A percentile compares a stretch with the other conserved stretches of the same genome.
Evolutionary conservation across 225 moss, liverwort and hornwort species (phyloP).

Genomic region (Physcomitrium patens): DNA sequence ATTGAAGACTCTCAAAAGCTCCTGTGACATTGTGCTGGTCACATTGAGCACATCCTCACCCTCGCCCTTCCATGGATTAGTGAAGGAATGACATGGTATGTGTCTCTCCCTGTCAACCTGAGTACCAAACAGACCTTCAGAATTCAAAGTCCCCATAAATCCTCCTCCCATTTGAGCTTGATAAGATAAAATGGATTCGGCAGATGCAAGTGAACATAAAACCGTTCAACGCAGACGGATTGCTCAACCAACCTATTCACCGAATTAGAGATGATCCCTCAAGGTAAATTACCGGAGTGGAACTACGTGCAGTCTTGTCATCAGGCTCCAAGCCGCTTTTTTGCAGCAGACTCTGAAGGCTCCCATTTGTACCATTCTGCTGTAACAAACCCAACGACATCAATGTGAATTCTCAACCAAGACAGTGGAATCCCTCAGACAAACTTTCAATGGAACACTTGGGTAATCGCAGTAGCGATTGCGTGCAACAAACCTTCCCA

Average conservation of each 20-base stretch:
- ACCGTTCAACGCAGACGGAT: not conserved
- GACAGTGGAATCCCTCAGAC: too few relatives aligned
- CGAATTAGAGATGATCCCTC: not conserved
- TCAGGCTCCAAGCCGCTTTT: conserved; percentile 46
- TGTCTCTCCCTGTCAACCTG: conserved; percentile 41
- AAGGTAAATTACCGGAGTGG: conserved; percentile 24
- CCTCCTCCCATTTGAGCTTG: too few relatives aligned
- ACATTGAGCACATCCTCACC: conserved; percentile 18
- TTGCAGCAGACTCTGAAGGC: conserved; percentile 78
- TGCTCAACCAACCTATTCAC: not conserved
- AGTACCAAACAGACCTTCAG: conserved; percentile 4
- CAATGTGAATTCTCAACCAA: not conserved
- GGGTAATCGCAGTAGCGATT: too few relatives aligned
- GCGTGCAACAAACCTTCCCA: conserved; percentile 36
- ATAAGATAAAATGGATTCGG: too few relatives aligned
- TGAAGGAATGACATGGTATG: conserved; percentile 21
- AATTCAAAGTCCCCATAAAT: not conserved
- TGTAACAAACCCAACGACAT: conserved; percentile 18
- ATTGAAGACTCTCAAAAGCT: conserved; percentile 64
- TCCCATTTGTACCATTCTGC: conserved; percentile 39
- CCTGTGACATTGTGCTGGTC: conserved; percentile 47
- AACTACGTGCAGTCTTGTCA: conserved; percentile 17
- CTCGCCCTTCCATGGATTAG: conserved; percentile 23
- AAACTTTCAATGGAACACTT: too few relatives aligned
- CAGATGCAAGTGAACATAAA: not conserved